Percentiles rank a stretch among this genome's conserved stretches.
These are phyloP conservation scores for Sideroxylon spinosum DNA, from an alignment of 179 eudicot genomes.

Conservation along the genomic window DNA sequence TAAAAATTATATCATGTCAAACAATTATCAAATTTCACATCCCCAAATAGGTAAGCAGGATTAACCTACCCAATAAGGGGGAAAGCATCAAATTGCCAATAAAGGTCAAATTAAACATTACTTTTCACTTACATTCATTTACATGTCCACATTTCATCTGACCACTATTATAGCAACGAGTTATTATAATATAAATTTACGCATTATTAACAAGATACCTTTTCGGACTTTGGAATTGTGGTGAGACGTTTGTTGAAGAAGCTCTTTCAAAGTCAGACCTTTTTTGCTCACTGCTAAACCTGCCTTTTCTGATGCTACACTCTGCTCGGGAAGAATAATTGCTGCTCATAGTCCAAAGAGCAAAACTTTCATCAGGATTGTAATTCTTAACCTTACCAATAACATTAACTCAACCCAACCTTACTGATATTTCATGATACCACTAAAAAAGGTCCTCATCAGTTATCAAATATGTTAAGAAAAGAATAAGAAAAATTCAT, in stretches of 20 bases:
- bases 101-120: neutral
- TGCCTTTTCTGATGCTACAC: constrained; percentile 74
- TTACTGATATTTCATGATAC: neutral
- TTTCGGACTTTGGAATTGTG: constrained; percentile 83
- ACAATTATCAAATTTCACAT: neutral
- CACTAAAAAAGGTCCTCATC: neutral
- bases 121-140: neutral
- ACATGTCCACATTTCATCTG: neutral
- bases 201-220: constrained; percentile 36
- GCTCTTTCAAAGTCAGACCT: constrained; percentile 87
- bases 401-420: neutral
- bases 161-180: neutral
- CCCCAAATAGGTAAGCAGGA: neutral
- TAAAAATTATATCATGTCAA: neutral
- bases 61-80: neutral
- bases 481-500: neutral
- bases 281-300: constrained; percentile 86
- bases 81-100: neutral
- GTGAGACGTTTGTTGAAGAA: constrained; percentile 91
- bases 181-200: neutral
- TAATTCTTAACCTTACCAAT: neutral
- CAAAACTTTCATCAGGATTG: constrained; percentile 7
- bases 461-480: neutral
- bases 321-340: constrained; percentile 88
- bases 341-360: constrained; percentile 37